Base-by-base conservation (phyloP, 139 green algal genomes). In the Chlorella sp. region DNA sequence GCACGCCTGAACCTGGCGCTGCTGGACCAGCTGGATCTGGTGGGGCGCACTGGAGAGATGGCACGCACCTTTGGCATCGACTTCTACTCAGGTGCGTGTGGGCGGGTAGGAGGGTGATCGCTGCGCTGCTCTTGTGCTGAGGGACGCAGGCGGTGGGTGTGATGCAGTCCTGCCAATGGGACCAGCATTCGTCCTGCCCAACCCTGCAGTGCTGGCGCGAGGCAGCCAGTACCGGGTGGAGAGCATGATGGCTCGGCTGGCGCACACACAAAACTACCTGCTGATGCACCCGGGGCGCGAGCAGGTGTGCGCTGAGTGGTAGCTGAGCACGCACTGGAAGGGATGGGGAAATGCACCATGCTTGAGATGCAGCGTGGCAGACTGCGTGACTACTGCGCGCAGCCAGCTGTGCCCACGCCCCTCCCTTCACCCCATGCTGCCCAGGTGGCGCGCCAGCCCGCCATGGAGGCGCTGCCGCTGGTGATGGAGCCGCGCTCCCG, bases 141-240 rank as follows among this genome's bases (percentile, higher is more conserved):
- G n/a, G n/a, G n/a, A n/a, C n/a, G n/a, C n/a, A n/a, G n/a, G n/a
- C n/a, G n/a, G n/a, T n/a, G n/a, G n/a, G n/a, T n/a, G n/a, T n/a
- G n/a, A n/a, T n/a, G n/a, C n/a, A n/a, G n/a, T n/a, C n/a, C n/a
- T n/a, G n/a, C n/a, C n/a, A n/a, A n/a, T n/a, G n/a, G n/a, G n/a
- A n/a, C n/a, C n/a, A n/a, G 6, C 44, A 51, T 51, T 6, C 44
- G 7, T 9, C 44, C 44, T 51, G 44, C 44, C 44, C 9, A 9
- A 30, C 12, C 1, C 7, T 32, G 62, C 60, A 81, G 92, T 95
- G 60, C 88, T 96, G 39, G 83, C 90, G 7, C 92, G 96, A 13
- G 96, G 96, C 60, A 94, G 86, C 78, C 97, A 99, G 92, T 99
- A 98, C 92, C 89, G 97, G 0, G 97, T 99, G 76, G 97, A 99